These are phyloP conservation scores for Lachancea kluyveri DNA, from an alignment of 805 yeast species.

Conservation along the genomic window DNA sequence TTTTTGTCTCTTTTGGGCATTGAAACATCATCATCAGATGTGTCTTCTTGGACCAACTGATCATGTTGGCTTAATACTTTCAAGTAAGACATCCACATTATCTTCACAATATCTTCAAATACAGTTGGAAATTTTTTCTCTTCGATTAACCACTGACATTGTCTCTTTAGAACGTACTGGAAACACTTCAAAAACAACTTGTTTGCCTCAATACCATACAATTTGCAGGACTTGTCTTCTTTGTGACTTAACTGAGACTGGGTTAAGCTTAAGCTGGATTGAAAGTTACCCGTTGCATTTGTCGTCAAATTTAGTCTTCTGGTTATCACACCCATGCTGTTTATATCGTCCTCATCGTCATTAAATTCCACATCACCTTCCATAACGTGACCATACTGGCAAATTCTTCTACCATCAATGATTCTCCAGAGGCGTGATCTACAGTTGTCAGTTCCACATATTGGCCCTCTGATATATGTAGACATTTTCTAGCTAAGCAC, in stretches of 20 bases:
- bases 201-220: conserved; percentile 46
- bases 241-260: conserved; percentile 19
- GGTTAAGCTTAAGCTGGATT: conserved; percentile 27
- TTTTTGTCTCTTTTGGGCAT: conserved; percentile 7
- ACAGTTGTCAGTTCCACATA: conserved; percentile 90
- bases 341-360: conserved; percentile 69
- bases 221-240: conserved; percentile 17
- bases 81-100: conserved; percentile 32
- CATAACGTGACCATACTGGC: conserved; percentile 87
- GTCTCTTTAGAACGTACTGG: conserved; percentile 47
- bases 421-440: conserved; percentile 67
- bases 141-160: conserved; percentile 37
- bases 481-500: conserved; percentile 25
- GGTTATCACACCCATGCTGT: conserved; percentile 37
- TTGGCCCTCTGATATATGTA: conserved; percentile 62
- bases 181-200: conserved; percentile 39
- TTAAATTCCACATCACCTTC: conserved; percentile 74
- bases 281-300: conserved; percentile 35
- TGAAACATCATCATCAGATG: conserved; percentile 4
- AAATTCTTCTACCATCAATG: conserved; percentile 72
- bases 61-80: conserved; percentile 7
- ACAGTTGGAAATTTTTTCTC: conserved; percentile 26
- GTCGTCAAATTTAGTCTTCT: conserved; percentile 48
- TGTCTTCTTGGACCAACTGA: background rate
- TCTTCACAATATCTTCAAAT: conserved; percentile 32